phyloP scores from a whole-genome alignment of 192 early-diverging fungal species.

The Coemansia sp. region DNA sequence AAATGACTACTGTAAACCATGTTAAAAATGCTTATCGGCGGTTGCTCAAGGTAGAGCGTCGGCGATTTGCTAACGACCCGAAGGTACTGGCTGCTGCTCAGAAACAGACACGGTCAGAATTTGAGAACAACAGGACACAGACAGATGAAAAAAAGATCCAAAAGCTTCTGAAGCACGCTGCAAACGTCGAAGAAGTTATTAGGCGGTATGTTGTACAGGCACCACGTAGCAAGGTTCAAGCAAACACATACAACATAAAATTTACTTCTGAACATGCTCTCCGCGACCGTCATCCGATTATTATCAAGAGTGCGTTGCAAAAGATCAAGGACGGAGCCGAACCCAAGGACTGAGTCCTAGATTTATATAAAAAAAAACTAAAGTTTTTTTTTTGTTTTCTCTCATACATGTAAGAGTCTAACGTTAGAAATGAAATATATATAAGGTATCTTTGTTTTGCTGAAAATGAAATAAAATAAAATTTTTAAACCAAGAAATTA shows the following conservation, averaged over 20 bases:
- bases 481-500: not conserved
- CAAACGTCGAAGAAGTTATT: conserved; percentile 45
- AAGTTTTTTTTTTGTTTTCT: not conserved
- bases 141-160: conserved; percentile 37
- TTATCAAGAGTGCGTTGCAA: conserved; percentile 43
- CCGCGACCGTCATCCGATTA: conserved; percentile 45
- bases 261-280: conserved; percentile 48
- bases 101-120: conserved; percentile 43
- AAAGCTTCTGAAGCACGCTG: conserved; percentile 41
- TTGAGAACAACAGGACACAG: conserved; percentile 26
- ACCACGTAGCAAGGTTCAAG: conserved; percentile 25
- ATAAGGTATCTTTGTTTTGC: not conserved
- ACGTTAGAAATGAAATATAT: conserved; percentile 11
- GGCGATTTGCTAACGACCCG: conserved; percentile 33
- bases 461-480: not conserved
- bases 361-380: conserved; percentile 4
- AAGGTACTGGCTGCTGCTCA: conserved; percentile 23
- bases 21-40: conserved; percentile 38
- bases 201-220: conserved; percentile 50
- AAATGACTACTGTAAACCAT: conserved; percentile 26
- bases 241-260: conserved; percentile 34
- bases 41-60: conserved; percentile 34
- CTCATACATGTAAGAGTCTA: conserved; percentile 5
- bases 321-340: conserved; percentile 5
- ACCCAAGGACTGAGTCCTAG: not conserved